These are phyloP conservation scores for Prinsepia uniflora DNA, from an alignment of 306 rosid genomes.

Conservation along the genomic window DNA sequence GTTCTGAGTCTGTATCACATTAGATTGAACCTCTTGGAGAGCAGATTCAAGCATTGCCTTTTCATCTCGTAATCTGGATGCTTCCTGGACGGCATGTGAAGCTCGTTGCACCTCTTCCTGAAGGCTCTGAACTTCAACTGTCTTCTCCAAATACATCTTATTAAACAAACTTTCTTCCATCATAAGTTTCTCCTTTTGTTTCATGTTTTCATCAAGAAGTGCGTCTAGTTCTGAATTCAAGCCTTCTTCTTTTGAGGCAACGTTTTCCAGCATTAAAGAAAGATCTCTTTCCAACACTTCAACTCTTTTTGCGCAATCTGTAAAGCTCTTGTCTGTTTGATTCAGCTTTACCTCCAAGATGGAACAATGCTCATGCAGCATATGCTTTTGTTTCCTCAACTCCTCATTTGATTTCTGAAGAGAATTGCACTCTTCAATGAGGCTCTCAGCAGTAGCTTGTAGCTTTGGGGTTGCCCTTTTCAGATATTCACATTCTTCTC, in stretches of 20 bases:
- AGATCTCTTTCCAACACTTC: conserved; percentile 31
- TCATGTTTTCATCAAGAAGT: conserved; percentile 35
- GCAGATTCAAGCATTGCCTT: conserved; percentile 22
- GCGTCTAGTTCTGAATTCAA: conserved; percentile 33
- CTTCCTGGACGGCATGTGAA: conserved; percentile 24
- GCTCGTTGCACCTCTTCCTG: conserved; percentile 26
- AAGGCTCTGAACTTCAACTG: conserved; percentile 31
- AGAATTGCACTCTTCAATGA: conserved; percentile 34
- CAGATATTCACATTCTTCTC: conserved; percentile 35
- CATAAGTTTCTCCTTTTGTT: conserved; percentile 25
- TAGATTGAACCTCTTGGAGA: conserved; percentile 21
- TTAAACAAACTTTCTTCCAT: conserved; percentile 27
- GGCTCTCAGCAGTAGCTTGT: conserved; percentile 35
- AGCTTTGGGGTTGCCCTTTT: conserved; percentile 35
- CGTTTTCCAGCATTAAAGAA: conserved; percentile 29
- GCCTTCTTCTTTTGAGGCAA: conserved; percentile 35
- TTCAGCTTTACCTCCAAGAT: conserved; percentile 34
- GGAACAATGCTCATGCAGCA: conserved; percentile 30
- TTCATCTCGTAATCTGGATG: conserved; percentile 24
- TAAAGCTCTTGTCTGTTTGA: conserved; percentile 26
- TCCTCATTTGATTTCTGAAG: conserved; percentile 33
- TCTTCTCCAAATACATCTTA: conserved; percentile 34
- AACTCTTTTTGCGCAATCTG: conserved; percentile 30
- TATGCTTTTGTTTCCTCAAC: conserved; percentile 33
- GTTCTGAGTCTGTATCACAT: conserved; percentile 16